Evolutionary conservation across 139 green algal genomes (phyloP).

Genomic region (Astrephomene gubernaculifera): DNA sequence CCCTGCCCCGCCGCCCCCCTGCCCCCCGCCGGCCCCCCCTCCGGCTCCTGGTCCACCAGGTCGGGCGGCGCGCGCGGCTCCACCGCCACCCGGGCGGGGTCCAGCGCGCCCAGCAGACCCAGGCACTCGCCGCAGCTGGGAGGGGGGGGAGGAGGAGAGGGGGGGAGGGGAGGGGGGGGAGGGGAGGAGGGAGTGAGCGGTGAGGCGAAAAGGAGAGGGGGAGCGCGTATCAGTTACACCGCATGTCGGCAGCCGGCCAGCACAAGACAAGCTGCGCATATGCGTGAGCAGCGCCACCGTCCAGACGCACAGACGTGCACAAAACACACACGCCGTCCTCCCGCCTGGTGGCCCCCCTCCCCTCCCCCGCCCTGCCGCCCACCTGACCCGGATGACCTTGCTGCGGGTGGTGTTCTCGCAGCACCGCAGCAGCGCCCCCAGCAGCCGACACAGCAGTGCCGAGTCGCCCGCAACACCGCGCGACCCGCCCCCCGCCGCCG

Average conservation of each 20-base stretch:
- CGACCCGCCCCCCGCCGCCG: background rate
- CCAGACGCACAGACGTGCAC: too few relatives aligned
- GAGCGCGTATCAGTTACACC: too few relatives aligned
- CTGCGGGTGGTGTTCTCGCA: constrained; percentile 67
- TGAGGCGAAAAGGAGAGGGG: background rate
- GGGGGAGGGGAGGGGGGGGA: background rate
- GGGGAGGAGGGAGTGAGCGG: background rate
- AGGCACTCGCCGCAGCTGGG: constrained; percentile 83
- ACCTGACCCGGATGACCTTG: constrained; percentile 46
- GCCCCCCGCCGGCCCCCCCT: background rate
- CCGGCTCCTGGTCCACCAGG: background rate
- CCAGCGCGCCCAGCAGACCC: constrained; percentile 85
- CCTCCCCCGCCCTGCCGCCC: constrained; percentile 25
- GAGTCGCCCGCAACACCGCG: background rate
- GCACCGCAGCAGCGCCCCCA: constrained; percentile 78
- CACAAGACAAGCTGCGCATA: too few relatives aligned
- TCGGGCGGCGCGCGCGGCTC: constrained; percentile 38
- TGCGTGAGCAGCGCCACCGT: too few relatives aligned
- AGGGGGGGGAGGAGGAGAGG: background rate
- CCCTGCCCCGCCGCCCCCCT: background rate
- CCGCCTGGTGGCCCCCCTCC: background rate
- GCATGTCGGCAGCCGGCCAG: too few relatives aligned
- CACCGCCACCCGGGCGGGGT: constrained; percentile 72
- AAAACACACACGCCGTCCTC: constrained; percentile 2
- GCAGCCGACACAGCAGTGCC: constrained; percentile 63